Conservation (phyloP, 1,284 basidiomycete species). For the Rhodofomes roseus region DNA sequence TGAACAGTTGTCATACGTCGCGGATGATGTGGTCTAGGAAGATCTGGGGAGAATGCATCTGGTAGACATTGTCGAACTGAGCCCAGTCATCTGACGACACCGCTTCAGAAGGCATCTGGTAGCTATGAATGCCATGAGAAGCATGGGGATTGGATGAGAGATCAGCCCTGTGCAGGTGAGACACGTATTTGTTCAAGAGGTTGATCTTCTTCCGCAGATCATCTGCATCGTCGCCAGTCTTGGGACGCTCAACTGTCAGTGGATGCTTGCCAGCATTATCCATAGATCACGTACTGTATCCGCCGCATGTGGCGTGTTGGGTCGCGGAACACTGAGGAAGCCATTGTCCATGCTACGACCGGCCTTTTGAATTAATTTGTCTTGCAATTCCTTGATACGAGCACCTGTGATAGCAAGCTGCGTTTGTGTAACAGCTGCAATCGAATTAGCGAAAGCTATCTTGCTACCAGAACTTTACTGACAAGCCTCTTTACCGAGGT, state of each 20-base stretch:
- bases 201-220: constrained; percentile 46
- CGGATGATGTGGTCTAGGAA: constrained; percentile 76
- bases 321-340: background rate
- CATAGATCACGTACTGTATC: background rate
- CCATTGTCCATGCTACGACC: background rate
- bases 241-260: background rate
- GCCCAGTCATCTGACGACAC: constrained; percentile 72
- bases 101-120: constrained; percentile 64
- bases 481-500: constrained; percentile 77
- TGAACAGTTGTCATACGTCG: constrained; percentile 18
- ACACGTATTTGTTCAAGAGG: constrained; percentile 60
- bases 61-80: constrained; percentile 88
- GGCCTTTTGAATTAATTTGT: constrained; percentile 12
- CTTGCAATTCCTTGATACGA: constrained; percentile 49
- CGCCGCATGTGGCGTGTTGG: background rate
- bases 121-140: constrained; percentile 38
- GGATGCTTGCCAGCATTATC: background rate
- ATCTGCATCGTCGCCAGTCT: constrained; percentile 10
- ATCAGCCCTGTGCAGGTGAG: constrained; percentile 48
- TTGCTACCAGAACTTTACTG: constrained; percentile 24
- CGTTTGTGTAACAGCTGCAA: constrained; percentile 59
- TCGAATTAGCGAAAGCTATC: background rate
- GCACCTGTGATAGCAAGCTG: constrained; percentile 63
- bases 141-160: constrained; percentile 32
- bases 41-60: constrained; percentile 85